A percentile compares a stretch with the other conserved stretches of the same genome.
These are phyloP conservation scores for Groenewaldozyma tartarivorans DNA, from an alignment of 805 yeast species.

Conservation along the genomic window DNA sequence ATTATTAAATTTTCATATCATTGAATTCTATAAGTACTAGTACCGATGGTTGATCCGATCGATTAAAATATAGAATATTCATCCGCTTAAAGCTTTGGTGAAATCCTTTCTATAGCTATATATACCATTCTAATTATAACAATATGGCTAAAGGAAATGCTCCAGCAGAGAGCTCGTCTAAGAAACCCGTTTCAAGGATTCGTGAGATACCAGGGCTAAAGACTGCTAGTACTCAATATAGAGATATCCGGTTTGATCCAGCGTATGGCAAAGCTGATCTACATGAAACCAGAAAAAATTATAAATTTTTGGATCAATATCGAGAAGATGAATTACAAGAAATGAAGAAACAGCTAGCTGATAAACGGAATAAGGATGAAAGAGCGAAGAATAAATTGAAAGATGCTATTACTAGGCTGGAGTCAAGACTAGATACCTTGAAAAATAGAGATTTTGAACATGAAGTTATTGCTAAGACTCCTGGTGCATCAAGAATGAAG, in stretches of 20 bases:
- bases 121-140: too few relatives aligned
- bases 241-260: slow-evolving; percentile 85
- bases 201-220: slow-evolving; percentile 51
- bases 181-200: slow-evolving; percentile 55
- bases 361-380: slow-evolving; percentile 35
- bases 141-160: slow-evolving; percentile 44
- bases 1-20: not conserved
- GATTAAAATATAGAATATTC: too few relatives aligned
- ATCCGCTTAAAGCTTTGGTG: not conserved
- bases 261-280: slow-evolving; percentile 80
- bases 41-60: too few relatives aligned
- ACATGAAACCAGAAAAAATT: slow-evolving; percentile 58
- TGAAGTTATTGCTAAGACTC: slow-evolving; percentile 52
- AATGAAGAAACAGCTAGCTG: slow-evolving; percentile 44
- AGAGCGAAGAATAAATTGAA: slow-evolving; percentile 29
- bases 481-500: slow-evolving; percentile 46
- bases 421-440: slow-evolving; percentile 45
- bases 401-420: slow-evolving; percentile 27
- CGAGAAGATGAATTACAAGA: slow-evolving; percentile 62
- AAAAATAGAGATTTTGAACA: slow-evolving; percentile 68
- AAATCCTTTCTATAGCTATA: too few relatives aligned
- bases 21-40: slow-evolving; percentile 1
- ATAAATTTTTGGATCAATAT: slow-evolving; percentile 79
- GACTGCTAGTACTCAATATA: slow-evolving; percentile 37
- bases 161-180: slow-evolving; percentile 72